Evolutionary conservation across 2,329 filamentous ascomycete genomes (phyloP), one percentile per base, ranked within the genome.

Genomic region (Diaporthe capsici): DNA sequence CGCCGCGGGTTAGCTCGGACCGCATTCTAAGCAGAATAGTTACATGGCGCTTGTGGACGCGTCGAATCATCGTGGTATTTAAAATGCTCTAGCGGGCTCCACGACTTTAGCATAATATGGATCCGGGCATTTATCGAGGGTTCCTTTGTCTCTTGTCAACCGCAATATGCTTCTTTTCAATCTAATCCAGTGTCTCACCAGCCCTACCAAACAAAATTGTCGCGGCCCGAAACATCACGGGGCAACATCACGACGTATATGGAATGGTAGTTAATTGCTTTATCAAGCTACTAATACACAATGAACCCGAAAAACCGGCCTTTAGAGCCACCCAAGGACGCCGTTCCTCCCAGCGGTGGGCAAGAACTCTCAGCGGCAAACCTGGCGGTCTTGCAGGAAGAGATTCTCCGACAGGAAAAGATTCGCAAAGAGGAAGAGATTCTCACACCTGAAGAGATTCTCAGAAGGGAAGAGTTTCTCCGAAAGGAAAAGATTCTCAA

Each of bases 81-180:
- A 10, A n/a, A 22, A n/a, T 4, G 17, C 34, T 70, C 63, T 70
- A 70, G 65, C n/a, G 65, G 65, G 65, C 65, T 39, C 63, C 47
- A 25, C 28, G n/a, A 17, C 10, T 68, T 68, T 68, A 68, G 47
- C 47, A 68, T 39, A 17, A 53, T 39, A 34, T 37, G 34, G 34
- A 42, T 42, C 17, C 34, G 49, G 31, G 47, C 65, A 28, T 10
- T 51, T 53, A 25, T 49, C 25, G 47, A 39, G 28, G 17, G 39
- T 34, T 39, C 37, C 65, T 70, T 55, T 70, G 65, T 70, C 5
- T 22, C 20, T 7, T 7, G 8, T 22, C n/a, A 22, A 7, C 6
- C 47, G 47, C 65, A 55, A 42, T 39, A 31, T 70, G 49, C 49
- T 70, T 70, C 65, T 55, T 70, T 55, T 13, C 47, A 55, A 70